Conservation (phyloP, 2,329 filamentous ascomycete genomes). For the Sarocladium brachiariae region DNA sequence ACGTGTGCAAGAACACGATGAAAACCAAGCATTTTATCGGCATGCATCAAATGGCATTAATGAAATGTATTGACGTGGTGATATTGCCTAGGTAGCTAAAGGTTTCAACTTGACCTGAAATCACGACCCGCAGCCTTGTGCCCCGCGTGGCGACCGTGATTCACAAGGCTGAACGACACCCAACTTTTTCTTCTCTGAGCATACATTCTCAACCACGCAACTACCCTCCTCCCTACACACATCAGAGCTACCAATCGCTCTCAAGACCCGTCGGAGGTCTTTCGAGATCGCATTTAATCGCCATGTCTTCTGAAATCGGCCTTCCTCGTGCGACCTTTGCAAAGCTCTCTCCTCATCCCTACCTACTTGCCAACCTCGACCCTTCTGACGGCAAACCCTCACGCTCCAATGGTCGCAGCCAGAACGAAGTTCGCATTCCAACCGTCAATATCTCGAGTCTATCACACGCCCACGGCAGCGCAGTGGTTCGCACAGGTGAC, state of each 20-base stretch:
- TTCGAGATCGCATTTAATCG: neutral
- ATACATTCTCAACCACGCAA: too few relatives aligned
- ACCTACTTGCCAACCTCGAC: slow-evolving; percentile 81
- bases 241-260: too few relatives aligned
- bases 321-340: slow-evolving; percentile 68
- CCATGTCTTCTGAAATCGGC: slow-evolving; percentile 28
- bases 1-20: neutral
- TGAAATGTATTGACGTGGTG: too few relatives aligned
- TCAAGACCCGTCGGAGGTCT: neutral
- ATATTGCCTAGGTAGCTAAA: too few relatives aligned
- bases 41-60: too few relatives aligned
- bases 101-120: neutral
- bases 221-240: too few relatives aligned
- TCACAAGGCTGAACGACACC: slow-evolving; percentile 5
- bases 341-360: slow-evolving; percentile 81
- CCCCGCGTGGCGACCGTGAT: neutral
- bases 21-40: too few relatives aligned
- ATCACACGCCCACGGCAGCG: slow-evolving; percentile 83
- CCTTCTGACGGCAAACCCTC: slow-evolving; percentile 43
- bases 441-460: slow-evolving; percentile 77
- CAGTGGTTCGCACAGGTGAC: slow-evolving; percentile 80
- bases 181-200: slow-evolving; percentile 10
- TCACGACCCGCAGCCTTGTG: neutral
- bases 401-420: slow-evolving; percentile 75
- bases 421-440: slow-evolving; percentile 63